Conservation (phyloP, 306 rosid species). For the Cucurbita maxima region DNA sequence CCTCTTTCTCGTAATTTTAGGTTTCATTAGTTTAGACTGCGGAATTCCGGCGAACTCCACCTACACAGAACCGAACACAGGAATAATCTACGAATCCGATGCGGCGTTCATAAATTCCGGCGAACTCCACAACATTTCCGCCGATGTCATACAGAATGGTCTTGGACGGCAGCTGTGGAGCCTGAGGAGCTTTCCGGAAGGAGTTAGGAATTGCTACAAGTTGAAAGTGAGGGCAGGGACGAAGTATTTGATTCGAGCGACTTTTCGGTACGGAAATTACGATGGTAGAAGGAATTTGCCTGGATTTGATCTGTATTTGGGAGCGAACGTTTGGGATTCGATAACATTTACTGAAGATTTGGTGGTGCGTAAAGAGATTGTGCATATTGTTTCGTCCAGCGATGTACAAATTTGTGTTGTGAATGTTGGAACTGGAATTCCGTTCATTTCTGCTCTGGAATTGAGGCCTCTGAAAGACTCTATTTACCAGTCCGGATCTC, state of each 20-base stretch:
- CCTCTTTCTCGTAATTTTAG: slow-evolving; percentile 9
- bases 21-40: slow-evolving; percentile 45
- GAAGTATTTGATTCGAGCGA: slow-evolving; percentile 26
- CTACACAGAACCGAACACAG: slow-evolving; percentile 15
- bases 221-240: slow-evolving; percentile 15
- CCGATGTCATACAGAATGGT: background rate
- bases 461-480: slow-evolving; percentile 17
- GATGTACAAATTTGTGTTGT: slow-evolving; percentile 18
- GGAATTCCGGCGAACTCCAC: slow-evolving; percentile 17
- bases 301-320: slow-evolving; percentile 29
- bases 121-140: background rate
- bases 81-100: slow-evolving; percentile 34
- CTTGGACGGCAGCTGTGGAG: slow-evolving; percentile 3
- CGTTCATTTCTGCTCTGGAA: slow-evolving; percentile 35
- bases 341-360: background rate
- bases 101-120: slow-evolving; percentile 28
- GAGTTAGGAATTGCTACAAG: slow-evolving; percentile 44
- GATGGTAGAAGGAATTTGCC: slow-evolving; percentile 16
- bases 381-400: slow-evolving; percentile 14
- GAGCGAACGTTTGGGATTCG: slow-evolving; percentile 24
- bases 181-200: slow-evolving; percentile 45
- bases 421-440: slow-evolving; percentile 19
- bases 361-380: slow-evolving; percentile 11
- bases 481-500: slow-evolving; percentile 3
- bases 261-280: slow-evolving; percentile 35